phyloP scores from a whole-genome alignment of 495 filamentous ascomycete genomes.

The Penicillium turbatum region DNA sequence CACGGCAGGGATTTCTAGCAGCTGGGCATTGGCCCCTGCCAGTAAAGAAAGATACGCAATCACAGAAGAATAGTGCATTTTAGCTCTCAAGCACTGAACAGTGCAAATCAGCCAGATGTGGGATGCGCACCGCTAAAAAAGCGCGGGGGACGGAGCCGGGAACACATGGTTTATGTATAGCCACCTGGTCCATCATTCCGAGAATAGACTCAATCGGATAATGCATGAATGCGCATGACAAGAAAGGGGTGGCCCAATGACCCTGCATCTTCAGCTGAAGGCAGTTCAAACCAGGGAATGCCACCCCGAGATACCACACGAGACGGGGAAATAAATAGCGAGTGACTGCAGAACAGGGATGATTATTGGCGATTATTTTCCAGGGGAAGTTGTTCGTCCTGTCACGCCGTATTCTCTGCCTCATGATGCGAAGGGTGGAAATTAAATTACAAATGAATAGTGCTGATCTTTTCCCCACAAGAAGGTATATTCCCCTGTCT shows the following conservation, averaged over 20 bases:
- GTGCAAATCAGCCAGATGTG: neutral
- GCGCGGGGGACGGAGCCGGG: conserved; percentile 3
- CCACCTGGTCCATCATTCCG: neutral
- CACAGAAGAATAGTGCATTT: conserved; percentile 19
- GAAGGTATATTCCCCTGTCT: conserved; percentile 14
- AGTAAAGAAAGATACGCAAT: conserved; percentile 12
- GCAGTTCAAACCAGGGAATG: conserved; percentile 6
- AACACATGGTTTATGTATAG: conserved; percentile 1
- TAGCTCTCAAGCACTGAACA: conserved; percentile 2
- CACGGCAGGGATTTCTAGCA: conserved; percentile 21
- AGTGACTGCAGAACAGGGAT: conserved; percentile 13
- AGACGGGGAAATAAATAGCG: conserved; percentile 19
- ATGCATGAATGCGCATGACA: conserved; percentile 10
- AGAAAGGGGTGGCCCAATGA: neutral
- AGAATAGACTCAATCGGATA: neutral
- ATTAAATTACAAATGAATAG: conserved; percentile 12
- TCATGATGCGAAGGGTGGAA: conserved; percentile 17
- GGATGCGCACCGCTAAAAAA: neutral
- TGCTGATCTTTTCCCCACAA: conserved; percentile 25
- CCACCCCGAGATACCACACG: conserved; percentile 24
- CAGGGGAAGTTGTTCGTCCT: neutral
- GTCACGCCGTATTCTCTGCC: conserved; percentile 18
- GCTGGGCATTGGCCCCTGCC: conserved; percentile 20
- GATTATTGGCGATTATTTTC: conserved; percentile 2
- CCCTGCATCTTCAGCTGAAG: conserved; percentile 4